Evolutionary conservation across 2,329 filamentous ascomycete genomes (phyloP), one percentile per base, ranked within the genome.

Genomic region (Aspergillus sp.): DNA sequence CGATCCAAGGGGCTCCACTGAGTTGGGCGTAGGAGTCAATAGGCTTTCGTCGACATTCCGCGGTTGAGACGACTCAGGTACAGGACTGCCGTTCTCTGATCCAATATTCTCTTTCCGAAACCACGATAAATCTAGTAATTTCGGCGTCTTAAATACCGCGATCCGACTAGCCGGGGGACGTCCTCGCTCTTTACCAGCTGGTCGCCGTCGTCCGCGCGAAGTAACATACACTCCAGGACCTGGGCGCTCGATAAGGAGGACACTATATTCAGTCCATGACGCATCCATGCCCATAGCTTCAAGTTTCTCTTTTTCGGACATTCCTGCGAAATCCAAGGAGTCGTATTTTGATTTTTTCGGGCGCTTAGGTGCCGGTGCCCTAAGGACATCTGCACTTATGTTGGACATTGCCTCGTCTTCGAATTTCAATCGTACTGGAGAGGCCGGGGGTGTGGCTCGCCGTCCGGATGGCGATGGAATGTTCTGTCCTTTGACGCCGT

Each of bases 191-290:
- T 72, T 74, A 2, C 72, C 75, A n/a, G 67, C 64, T 19, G 75
- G 72, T 51, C 74, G 68, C 37, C 75, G 69, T 55, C 70, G 73
- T 17, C 75, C 75, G 40, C 64, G 65, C 4, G 73, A 67, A 11
- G 77, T 78, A 22, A 79, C 56, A 57, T 77, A 79, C 11, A 78
- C 67, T 9, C 78, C 77, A 12, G 74, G 67, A 3, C 56, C 60
- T 12, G 69, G 64, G n/a, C 73, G 72, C 27, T 76, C 70, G 47
- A 77, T 71, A 4, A 73, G 54, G 3, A 75, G 56, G 22, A 73
- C 66, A 33, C 64, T 75, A 56, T 77, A 77, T 57, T 75, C 73
- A 1, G 75, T 76, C 73, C 73, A 78, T 2, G 67, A 69, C 51
- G 76, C 72, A 57, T 77, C 75, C 58, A 76, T 61, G 1, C 75